phyloP scores from a whole-genome alignment of 2,329 filamentous ascomycete genomes.

The Madurella mycetomatis region DNA sequence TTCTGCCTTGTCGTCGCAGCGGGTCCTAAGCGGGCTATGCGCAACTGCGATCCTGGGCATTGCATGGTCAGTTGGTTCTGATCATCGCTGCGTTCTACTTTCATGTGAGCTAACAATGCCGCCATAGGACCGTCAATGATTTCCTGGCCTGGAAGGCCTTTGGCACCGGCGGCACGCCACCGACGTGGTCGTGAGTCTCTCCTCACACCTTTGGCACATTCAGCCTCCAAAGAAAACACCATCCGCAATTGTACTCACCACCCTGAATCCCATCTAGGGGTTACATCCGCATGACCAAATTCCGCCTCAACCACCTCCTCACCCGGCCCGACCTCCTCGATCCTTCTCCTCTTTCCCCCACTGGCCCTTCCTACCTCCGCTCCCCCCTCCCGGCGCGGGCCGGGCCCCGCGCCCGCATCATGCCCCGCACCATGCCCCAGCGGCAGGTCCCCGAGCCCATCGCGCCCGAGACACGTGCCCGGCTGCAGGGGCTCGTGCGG shows the following conservation, averaged over 20 bases:
- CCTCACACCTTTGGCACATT: too few relatives aligned
- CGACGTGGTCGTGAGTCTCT: constrained; percentile 4
- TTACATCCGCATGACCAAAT: constrained; percentile 11
- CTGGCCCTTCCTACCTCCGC: constrained; percentile 7
- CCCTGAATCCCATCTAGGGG: not conserved
- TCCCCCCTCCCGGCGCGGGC: not conserved
- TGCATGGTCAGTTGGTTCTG: constrained; percentile 1
- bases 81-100: not conserved
- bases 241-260: not conserved
- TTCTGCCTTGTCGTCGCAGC: not conserved
- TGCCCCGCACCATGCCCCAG: constrained; percentile 12
- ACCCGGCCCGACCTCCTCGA: constrained; percentile 6
- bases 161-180: constrained; percentile 10
- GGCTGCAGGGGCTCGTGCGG: not conserved
- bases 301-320: constrained; percentile 6
- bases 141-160: constrained; percentile 9
- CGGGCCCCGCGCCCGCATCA: constrained; percentile 7
- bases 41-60: constrained; percentile 7
- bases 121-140: constrained; percentile 5
- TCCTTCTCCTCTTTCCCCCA: not conserved
- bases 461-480: not conserved
- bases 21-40: constrained; percentile 3
- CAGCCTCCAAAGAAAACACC: too few relatives aligned
- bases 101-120: not conserved
- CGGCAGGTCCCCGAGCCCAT: constrained; percentile 10